A percentile compares a stretch with the other conserved stretches of the same genome.
These are phyloP conservation scores for Lathyrus sativus DNA, from an alignment of 306 rosid species.

Conservation along the genomic window DNA sequence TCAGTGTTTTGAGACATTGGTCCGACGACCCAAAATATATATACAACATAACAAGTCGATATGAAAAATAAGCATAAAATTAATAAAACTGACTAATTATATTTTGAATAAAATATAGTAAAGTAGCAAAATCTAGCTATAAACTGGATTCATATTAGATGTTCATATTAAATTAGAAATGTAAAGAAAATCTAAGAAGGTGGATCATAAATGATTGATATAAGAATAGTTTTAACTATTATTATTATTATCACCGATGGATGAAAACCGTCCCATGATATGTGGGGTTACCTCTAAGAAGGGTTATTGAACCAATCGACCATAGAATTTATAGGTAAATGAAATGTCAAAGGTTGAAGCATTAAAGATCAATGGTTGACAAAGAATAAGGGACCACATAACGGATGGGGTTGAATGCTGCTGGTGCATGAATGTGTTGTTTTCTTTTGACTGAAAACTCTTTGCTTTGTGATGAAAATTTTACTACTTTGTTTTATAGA, in stretches of 20 bases:
- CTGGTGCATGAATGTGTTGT: conserved; percentile 25
- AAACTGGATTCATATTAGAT: too few species aligned
- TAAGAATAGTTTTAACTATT: conserved; percentile 38
- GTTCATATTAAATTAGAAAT: not conserved
- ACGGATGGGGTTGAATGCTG: conserved; percentile 63
- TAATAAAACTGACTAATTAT: too few species aligned
- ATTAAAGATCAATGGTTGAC: conserved; percentile 42
- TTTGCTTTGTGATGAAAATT: conserved; percentile 42
- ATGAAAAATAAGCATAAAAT: too few species aligned
- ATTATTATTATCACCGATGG: conserved; percentile 41
- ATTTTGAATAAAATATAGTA: too few species aligned
- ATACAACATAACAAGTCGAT: too few species aligned
- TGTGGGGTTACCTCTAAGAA: conserved; percentile 48
- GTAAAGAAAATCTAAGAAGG: conserved; percentile 23
- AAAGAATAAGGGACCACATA: conserved; percentile 42
- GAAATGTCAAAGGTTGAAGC: conserved; percentile 42
- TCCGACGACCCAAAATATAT: too few species aligned
- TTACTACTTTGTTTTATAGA: conserved; percentile 40
- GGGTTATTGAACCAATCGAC: not conserved
- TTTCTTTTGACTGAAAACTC: conserved; percentile 45
- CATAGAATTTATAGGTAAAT: not conserved
- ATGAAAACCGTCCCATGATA: conserved; percentile 57
- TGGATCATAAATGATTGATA: conserved; percentile 46
- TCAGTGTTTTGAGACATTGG: too few species aligned
- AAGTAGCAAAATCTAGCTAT: too few species aligned